Evolutionary conservation across 306 rosid species (phyloP), one percentile per base, ranked within the genome.

Genomic region (Parietaria judaica): DNA sequence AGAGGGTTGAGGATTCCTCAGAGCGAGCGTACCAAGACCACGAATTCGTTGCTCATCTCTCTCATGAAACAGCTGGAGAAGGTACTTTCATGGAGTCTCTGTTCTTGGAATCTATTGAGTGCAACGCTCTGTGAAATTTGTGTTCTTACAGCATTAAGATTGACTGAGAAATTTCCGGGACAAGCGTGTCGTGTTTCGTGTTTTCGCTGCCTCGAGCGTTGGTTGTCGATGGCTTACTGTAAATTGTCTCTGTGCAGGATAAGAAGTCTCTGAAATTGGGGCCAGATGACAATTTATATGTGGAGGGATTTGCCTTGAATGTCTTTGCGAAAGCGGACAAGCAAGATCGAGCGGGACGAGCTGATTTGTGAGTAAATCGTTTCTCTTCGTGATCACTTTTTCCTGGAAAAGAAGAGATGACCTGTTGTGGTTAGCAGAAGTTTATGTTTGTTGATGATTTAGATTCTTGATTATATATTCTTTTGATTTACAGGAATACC

Each of bases 21-120:
- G 80, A 69, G 66, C 72, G 95, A 86, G 58, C 99, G 99, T 66
- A 94, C 99, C 55, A 86, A 94, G 75, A 94, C 95, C 49, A 94
- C 99, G 15, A 89, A 76, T 74, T 61, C 99, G 68, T 79, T 94
- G 59, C 97, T 94, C 23, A 38, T 88, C 71, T 94, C 99, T n/a
- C 94, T 94, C 46, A 94, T 94, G 95, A 94, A 94, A 8, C 99
- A 94, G 74, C 97, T 94, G 9, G 99, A 94, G 76, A 94, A 89
- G 97, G 97, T 88, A 41, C 9, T 5, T 5, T 8, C 9, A 41
- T 41, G 45, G 45, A 41, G 9, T 5, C 9, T 41, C 45, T 41
- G 45, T 41, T 1, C 9, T 41, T 41, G 45, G 3, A 41, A 41
- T 41, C 7, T 41, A 41, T 41, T 41, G 31, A 23, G 31, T 23